Base-by-base conservation (phyloP, 2,329 filamentous ascomycete genomes). In the Trichoderma sp. region DNA sequence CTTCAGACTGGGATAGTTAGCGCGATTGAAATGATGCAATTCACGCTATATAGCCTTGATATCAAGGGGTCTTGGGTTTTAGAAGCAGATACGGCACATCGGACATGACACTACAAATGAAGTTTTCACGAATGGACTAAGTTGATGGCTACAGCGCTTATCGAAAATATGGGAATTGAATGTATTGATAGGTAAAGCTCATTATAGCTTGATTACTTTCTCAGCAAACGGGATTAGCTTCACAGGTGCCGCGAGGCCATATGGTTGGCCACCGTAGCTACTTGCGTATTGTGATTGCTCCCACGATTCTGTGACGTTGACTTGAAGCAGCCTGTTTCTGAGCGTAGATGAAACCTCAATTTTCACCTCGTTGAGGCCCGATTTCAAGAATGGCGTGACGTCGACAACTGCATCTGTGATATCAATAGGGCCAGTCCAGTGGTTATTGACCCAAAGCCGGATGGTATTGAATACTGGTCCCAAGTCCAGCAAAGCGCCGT, bases 261-360 rank as follows among this genome's bases (percentile, higher is more conserved):
- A 67, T 1, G 64, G 64, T 4, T 67, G 64, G 14, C 64, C 64
- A n/a, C 64, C 64, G 12, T 67, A 67, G 32, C 30, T 67, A 2
- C 21, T 24, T 3, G 64, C 47, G 15, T 67, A 67, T 8, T 57
- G 28, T 21, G 64, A 67, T 57, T 67, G 64, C 32, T 67, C 47
- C 64, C 64, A 67, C 6, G 64, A 67, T 34, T 67, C 47, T 15
- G 64, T 67, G 32, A 67, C 64, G 56, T 67, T 67, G 30, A 67
- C 64, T 57, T 67, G 64, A 3, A 67, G 51, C 21, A 67, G 15
- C 4, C 64, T 9, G 18, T 67, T 67, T 57, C 64, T 39, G 5
- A 67, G 32, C 0, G 64, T 67, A 26, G 64, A 57, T n/a, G 64
- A 57, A n/a, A 67, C 64, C n/a, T 67, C 64, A 9, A 67, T 57